These are phyloP conservation scores for Cymbopogon citratus DNA, from an alignment of 176 grass and related monocot species.

Conservation along the genomic window DNA sequence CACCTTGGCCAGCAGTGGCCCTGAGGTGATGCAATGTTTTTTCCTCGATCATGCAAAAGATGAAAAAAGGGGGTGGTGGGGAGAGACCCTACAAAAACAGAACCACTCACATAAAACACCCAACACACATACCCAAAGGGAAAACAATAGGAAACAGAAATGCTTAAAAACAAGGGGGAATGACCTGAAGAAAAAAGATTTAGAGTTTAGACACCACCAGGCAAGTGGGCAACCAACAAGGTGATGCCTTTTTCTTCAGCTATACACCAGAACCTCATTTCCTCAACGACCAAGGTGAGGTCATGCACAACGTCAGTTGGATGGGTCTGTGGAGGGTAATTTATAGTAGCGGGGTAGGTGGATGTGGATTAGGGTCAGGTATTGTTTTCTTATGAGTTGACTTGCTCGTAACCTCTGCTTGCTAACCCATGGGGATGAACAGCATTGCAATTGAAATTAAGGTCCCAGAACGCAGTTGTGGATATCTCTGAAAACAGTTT, in stretches of 20 bases:
- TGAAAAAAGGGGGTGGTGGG: neutral
- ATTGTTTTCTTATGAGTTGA: neutral
- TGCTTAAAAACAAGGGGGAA: neutral
- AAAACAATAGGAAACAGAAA: neutral
- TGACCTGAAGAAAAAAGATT: neutral
- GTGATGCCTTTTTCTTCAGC: neutral
- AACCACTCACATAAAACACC: neutral
- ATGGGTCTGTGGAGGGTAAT: neutral
- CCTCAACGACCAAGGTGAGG: neutral
- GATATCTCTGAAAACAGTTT: neutral
- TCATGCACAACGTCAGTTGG: neutral
- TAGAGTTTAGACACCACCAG: neutral
- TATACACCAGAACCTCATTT: neutral
- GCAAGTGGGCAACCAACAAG: neutral
- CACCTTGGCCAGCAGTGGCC: neutral
- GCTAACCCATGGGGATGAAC: neutral
- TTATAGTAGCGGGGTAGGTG: neutral
- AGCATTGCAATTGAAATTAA: neutral
- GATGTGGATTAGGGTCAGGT: neutral
- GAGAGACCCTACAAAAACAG: neutral
- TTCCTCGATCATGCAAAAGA: neutral
- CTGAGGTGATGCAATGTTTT: neutral
- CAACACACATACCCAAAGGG: neutral
- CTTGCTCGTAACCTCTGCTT: neutral
- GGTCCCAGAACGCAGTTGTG: neutral